Evolutionary conservation across 148 eudicot genomes (phyloP).

Genomic region (Arctostaphylos glauca): DNA sequence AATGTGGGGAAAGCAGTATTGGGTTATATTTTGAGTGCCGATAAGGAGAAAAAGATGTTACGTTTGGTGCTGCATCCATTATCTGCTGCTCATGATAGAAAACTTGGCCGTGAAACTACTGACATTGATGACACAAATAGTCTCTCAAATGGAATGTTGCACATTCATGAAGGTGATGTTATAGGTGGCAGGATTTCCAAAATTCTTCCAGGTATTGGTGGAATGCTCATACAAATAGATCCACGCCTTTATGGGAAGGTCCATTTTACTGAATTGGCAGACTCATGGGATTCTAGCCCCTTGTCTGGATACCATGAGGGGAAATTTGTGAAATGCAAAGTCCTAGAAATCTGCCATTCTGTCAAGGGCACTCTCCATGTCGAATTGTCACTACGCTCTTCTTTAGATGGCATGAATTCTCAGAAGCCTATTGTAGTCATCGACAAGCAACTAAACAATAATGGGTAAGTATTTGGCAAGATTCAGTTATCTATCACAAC

Average conservation of each 20-base stretch:
- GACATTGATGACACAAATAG: conserved; percentile 17
- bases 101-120: conserved; percentile 12
- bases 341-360: conserved; percentile 61
- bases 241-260: conserved; percentile 85
- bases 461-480: conserved; percentile 28
- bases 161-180: conserved; percentile 54
- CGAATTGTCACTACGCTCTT: conserved; percentile 71
- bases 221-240: conserved; percentile 82
- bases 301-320: conserved; percentile 71
- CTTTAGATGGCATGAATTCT: conserved; percentile 27
- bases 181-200: conserved; percentile 86
- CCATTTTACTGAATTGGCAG: conserved; percentile 75
- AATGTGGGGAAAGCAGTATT: conserved; percentile 49
- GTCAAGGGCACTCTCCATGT: conserved; percentile 58
- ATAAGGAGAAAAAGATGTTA: conserved; percentile 59
- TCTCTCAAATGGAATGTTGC: conserved; percentile 33
- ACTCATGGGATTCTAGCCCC: conserved; percentile 61
- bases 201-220: conserved; percentile 79
- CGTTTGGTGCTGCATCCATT: conserved; percentile 58
- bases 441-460: background rate
- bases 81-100: conserved; percentile 29
- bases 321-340: conserved; percentile 82
- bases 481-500: background rate
- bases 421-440: conserved; percentile 11
- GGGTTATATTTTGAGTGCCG: conserved; percentile 54